Base-by-base conservation (phyloP, 352 stramenopile species). In the Globisporangium megalacanthum region DNA sequence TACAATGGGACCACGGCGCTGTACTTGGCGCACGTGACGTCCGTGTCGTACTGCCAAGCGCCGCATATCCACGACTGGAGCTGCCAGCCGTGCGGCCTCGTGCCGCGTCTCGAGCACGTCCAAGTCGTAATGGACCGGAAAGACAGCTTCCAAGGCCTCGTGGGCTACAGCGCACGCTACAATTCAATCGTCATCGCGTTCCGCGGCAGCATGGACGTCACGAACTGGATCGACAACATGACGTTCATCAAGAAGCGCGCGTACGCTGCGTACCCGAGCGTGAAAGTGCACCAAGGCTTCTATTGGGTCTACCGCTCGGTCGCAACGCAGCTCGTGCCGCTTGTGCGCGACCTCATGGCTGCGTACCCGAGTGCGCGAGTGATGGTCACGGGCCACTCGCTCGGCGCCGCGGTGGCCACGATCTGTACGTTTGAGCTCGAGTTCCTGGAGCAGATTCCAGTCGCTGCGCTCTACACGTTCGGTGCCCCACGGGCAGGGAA, bases 221-320 rank as follows among this genome's bases (percentile, higher is more conserved):
- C 52, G 9, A 94, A 94, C 58, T 94, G 85, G 85, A 69, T 94
- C 58, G 77, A 92, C 60, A 93, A 94, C 57, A 72, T 94, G 57
- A 89, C 83, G 11, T 90, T 93, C 50, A 59, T 88, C 54, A 90
- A 94, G 66, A 80, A 68, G 60, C 70, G 72, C 9, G 75, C 75
- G 35, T 94, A 92, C 63, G 37, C 48, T 2, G 22, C 79, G n/a
- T 87, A 77, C 51, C 85, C 83, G 1, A 56, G 69, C 11, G 85
- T 87, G 3, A 54, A 65, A 29, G 81, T 94, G 29, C 85, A 94
- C 65, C 49, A 82, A 29, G 85, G 85, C 5, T 94, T 94, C 56
- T 93, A 87, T 56, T 91, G 79, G 79, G 79, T 82, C 19, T 94
- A 89, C 58, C 58, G 73, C 13, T 85, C 77, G 1, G 81, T 94